Evolutionary conservation across 192 early-diverging fungal species (phyloP).

Genomic region (Coemansia nantahalensis): DNA sequence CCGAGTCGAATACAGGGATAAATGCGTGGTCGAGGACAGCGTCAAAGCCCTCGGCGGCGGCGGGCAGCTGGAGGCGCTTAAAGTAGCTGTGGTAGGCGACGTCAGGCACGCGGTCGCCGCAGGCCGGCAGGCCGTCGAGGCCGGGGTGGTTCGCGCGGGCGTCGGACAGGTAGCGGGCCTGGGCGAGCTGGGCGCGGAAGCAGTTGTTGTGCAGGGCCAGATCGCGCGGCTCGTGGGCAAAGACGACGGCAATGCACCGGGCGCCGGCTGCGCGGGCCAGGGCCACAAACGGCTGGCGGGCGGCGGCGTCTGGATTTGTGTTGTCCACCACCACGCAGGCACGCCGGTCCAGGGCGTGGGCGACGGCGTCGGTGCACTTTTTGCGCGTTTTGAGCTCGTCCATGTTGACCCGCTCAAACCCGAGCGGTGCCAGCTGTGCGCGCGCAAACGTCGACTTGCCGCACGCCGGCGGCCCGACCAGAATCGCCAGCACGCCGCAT

Average conservation of each 20-base stretch:
- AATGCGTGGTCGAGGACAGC: constrained; percentile 24
- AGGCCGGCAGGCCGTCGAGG: constrained; percentile 5
- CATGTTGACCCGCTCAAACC: constrained; percentile 77
- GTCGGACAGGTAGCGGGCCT: constrained; percentile 26
- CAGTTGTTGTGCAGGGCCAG: constrained; percentile 78
- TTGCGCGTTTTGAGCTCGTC: constrained; percentile 74
- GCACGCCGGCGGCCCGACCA: constrained; percentile 79
- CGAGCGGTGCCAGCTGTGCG: constrained; percentile 59
- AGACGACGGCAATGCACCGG: constrained; percentile 39
- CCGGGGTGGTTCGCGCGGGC: neutral
- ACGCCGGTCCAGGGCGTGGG: constrained; percentile 53
- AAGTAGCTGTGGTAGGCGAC: constrained; percentile 46
- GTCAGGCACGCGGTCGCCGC: constrained; percentile 22
- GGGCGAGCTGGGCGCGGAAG: constrained; percentile 57
- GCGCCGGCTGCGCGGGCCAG: constrained; percentile 55
- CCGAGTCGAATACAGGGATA: constrained; percentile 22
- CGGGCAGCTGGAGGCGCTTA: constrained; percentile 30
- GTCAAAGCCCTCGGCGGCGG: constrained; percentile 21
- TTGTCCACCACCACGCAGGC: constrained; percentile 73
- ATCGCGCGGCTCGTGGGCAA: constrained; percentile 62
- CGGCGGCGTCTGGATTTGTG: constrained; percentile 70
- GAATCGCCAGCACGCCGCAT: constrained; percentile 60
- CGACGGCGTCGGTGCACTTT: constrained; percentile 65
- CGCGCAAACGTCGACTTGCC: constrained; percentile 79
- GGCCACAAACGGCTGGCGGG: constrained; percentile 63